Conservation (phyloP, 768 basidiomycete species). For the Calocybe indica region DNA sequence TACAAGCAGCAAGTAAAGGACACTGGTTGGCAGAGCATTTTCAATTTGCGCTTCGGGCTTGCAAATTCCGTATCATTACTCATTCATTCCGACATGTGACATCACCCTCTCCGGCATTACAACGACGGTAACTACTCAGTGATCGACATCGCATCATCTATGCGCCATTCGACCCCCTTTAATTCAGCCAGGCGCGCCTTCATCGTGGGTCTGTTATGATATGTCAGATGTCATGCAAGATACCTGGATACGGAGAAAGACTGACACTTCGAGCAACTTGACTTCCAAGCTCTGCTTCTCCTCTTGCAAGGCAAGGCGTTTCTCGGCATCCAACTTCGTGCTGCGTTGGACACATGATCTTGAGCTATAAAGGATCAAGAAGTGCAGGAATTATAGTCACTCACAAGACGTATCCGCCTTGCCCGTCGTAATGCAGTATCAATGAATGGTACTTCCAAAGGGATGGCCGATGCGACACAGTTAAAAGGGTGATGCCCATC, state of each 20-base stretch:
- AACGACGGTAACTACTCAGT: neutral
- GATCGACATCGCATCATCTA: neutral
- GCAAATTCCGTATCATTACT: neutral
- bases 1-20: too few relatives aligned
- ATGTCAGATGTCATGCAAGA: constrained; percentile 5
- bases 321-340: constrained; percentile 85
- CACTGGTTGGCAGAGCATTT: neutral
- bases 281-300: constrained; percentile 89
- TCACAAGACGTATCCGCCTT: constrained; percentile 93
- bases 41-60: neutral
- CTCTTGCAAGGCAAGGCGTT: constrained; percentile 84
- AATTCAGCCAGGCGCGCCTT: constrained; percentile 69
- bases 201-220: constrained; percentile 66
- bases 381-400: constrained; percentile 21
- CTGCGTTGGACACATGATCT: constrained; percentile 29
- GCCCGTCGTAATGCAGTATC: constrained; percentile 89
- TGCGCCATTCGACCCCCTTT: constrained; percentile 20
- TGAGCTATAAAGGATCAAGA: neutral
- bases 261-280: constrained; percentile 83
- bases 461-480: constrained; percentile 92
- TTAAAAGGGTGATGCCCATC: constrained; percentile 87
- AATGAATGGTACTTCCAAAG: constrained; percentile 90
- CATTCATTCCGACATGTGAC: too few relatives aligned
- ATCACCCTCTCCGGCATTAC: neutral
- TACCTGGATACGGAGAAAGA: constrained; percentile 8